Percentiles rank a stretch among this genome's conserved stretches.
Evolutionary conservation across 2,329 filamentous ascomycete species (phyloP).

Genomic region (Microthyrium microscopicum): DNA sequence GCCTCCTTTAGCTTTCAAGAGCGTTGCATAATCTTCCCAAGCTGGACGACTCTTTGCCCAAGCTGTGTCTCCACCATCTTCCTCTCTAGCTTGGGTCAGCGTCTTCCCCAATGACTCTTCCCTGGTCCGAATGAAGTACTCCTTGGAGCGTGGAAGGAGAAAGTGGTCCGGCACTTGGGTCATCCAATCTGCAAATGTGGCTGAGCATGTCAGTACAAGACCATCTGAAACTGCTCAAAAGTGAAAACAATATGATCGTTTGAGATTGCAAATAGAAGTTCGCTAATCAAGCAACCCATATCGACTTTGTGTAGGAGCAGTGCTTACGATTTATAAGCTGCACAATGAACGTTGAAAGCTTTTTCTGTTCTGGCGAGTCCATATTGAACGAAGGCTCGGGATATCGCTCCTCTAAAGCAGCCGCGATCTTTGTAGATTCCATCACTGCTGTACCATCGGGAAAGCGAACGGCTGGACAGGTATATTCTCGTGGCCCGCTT

Average conservation of each 20-base stretch:
- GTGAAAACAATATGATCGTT: no score
- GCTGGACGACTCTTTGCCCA: slow-evolving; percentile 30
- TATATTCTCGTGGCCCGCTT: slow-evolving; percentile 27
- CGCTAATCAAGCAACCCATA: no score
- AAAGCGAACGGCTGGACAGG: slow-evolving; percentile 38
- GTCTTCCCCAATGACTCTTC: slow-evolving; percentile 32
- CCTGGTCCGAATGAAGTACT: slow-evolving; percentile 42
- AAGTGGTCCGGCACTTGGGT: slow-evolving; percentile 33
- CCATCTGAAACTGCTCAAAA: slow-evolving; percentile 10
- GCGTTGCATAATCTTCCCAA: slow-evolving; percentile 19
- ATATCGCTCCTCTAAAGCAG: slow-evolving; percentile 39
- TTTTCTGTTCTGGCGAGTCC: slow-evolving; percentile 32
- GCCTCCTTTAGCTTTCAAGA: slow-evolving; percentile 40
- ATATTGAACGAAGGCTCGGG: slow-evolving; percentile 41
- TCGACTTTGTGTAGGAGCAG: no score
- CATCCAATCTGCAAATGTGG: slow-evolving; percentile 28
- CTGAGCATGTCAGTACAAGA: slow-evolving; percentile 11
- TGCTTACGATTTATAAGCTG: slow-evolving; percentile 12
- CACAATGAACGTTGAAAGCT: slow-evolving; percentile 26
- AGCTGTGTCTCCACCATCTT: slow-evolving; percentile 31
- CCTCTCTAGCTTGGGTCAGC: slow-evolving; percentile 29
- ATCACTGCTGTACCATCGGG: slow-evolving; percentile 43
- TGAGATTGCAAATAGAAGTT: no score
- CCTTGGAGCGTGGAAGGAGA: slow-evolving; percentile 32
- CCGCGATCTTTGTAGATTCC: slow-evolving; percentile 46